These are phyloP conservation scores for Xerocomus potaroensis DNA, from an alignment of 768 basidiomycete species.

Conservation along the genomic window DNA sequence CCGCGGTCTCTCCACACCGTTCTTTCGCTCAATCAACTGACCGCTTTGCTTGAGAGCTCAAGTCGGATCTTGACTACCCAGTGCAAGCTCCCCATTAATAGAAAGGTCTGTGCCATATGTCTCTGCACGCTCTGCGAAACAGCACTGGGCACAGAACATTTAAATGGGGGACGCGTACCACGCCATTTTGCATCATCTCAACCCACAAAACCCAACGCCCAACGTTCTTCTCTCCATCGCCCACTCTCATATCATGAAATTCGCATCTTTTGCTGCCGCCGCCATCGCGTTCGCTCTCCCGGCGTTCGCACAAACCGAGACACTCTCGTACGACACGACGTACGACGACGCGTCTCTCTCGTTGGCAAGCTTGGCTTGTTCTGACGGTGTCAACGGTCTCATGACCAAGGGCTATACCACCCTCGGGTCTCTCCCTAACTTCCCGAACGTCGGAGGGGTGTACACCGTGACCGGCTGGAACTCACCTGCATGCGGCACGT, in stretches of 20 bases:
- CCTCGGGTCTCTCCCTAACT: conserved; percentile 29
- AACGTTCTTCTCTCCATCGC: background rate
- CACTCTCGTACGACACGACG: conserved; percentile 28
- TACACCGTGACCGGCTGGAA: conserved; percentile 30
- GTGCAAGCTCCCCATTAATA: background rate
- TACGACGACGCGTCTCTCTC: conserved; percentile 26
- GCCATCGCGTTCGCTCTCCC: conserved; percentile 14
- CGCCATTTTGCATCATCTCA: background rate
- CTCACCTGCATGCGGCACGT: conserved; percentile 31
- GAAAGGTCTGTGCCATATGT: background rate
- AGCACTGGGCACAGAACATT: background rate
- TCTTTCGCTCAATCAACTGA: conserved; percentile 8
- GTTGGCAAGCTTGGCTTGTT: conserved; percentile 28
- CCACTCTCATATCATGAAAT: conserved; percentile 21
- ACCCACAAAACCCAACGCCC: background rate
- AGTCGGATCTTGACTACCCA: background rate
- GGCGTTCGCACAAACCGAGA: conserved; percentile 12
- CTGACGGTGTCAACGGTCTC: conserved; percentile 31
- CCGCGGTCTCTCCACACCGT: background rate
- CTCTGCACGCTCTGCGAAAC: background rate
- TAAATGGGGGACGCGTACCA: conserved; percentile 11
- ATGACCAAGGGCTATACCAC: conserved; percentile 29
- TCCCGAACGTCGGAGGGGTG: conserved; percentile 33
- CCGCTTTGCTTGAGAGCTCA: background rate
- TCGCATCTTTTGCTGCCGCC: conserved; percentile 9